Evolutionary conservation across 148 eudicot genomes (phyloP).

Genomic region (Diospyros lotus): DNA sequence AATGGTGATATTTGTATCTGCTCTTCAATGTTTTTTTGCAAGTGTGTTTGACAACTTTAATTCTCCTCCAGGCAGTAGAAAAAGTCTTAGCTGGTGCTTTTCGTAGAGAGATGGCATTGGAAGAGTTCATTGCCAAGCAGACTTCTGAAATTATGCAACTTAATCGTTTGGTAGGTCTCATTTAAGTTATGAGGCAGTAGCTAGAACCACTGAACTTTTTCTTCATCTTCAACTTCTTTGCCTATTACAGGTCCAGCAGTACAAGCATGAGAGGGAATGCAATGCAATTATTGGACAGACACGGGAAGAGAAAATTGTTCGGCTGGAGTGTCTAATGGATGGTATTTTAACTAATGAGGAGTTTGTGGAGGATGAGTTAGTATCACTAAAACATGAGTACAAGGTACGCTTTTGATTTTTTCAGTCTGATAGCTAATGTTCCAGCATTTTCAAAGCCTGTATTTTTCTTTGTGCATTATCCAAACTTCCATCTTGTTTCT

Average conservation of each 20-base stretch:
- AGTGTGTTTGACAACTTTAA: constrained; percentile 5
- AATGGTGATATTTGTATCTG: neutral
- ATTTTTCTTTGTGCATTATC: neutral
- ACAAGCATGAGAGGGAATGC: constrained; percentile 97
- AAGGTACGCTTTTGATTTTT: constrained; percentile 40
- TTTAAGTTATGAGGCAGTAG: constrained; percentile 2
- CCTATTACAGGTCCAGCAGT: constrained; percentile 77
- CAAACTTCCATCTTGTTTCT: constrained; percentile 1
- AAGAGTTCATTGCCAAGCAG: constrained; percentile 78
- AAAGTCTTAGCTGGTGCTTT: constrained; percentile 94
- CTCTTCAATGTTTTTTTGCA: constrained; percentile 1
- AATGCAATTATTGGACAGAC: constrained; percentile 77
- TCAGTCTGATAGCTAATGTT: neutral
- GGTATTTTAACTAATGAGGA: constrained; percentile 83
- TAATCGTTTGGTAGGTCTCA: constrained; percentile 68
- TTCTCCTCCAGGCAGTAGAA: constrained; percentile 75
- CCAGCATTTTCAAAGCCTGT: neutral
- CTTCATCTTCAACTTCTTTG: constrained; percentile 10
- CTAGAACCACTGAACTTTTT: neutral
- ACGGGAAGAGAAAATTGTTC: constrained; percentile 89
- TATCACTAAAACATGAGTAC: constrained; percentile 69
- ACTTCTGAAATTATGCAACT: constrained; percentile 78
- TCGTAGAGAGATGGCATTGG: constrained; percentile 96
- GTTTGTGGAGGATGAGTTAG: constrained; percentile 71
- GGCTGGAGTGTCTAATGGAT: constrained; percentile 95